A percentile compares a stretch with the other conserved stretches of the same genome.
Evolutionary conservation across 176 grass and related monocot species (phyloP).

Genomic region (Oryza brachyantha): DNA sequence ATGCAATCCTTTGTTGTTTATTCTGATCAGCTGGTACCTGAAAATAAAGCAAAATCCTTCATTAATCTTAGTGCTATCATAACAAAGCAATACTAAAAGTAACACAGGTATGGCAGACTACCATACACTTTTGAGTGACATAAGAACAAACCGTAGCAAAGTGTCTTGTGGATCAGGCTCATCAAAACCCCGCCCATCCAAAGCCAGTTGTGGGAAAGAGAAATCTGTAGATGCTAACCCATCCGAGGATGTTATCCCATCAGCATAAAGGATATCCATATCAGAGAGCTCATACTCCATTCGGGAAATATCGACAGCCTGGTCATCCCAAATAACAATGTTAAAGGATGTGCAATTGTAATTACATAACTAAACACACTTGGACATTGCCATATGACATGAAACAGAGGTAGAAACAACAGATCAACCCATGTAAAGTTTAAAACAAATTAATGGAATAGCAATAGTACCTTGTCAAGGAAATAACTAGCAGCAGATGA

Average conservation of each 20-base stretch:
- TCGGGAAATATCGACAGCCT: constrained; percentile 92
- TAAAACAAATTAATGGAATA: background rate
- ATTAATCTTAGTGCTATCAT: background rate
- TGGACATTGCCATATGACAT: background rate
- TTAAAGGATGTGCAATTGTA: constrained; percentile 13
- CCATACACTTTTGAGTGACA: background rate
- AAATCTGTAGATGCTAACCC: constrained; percentile 77
- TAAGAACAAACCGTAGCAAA: constrained; percentile 60
- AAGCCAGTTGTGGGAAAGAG: constrained; percentile 51
- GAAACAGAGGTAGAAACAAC: background rate
- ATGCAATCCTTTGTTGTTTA: constrained; percentile 59
- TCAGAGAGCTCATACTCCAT: constrained; percentile 81
- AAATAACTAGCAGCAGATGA: constrained; percentile 76
- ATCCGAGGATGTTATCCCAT: constrained; percentile 74
- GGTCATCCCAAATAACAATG: constrained; percentile 30
- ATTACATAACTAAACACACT: background rate
- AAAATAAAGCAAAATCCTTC: constrained; percentile 1
- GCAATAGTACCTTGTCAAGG: constrained; percentile 72
- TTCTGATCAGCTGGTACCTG: constrained; percentile 89
- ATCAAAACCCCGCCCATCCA: constrained; percentile 44
- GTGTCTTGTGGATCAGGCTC: constrained; percentile 68
- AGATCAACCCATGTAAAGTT: constrained; percentile 2
- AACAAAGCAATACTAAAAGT: background rate
- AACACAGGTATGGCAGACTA: constrained; percentile 1
- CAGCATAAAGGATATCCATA: constrained; percentile 74